Conservation (phyloP, 2,329 filamentous ascomycete species). For the Cercospora beticola region DNA sequence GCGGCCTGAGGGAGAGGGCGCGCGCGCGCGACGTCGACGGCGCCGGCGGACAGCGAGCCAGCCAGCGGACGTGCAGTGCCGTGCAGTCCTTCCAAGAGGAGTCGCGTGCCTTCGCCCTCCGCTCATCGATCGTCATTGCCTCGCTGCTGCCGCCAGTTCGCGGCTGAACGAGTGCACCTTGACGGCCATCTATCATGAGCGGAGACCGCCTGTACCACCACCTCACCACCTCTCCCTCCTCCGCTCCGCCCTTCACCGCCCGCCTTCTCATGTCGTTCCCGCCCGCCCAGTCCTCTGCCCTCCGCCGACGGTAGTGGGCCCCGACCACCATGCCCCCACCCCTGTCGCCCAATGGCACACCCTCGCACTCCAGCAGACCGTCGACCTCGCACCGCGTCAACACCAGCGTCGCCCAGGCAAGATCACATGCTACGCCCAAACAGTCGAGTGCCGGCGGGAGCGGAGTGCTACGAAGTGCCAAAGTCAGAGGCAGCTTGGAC, state of each 20-base stretch:
- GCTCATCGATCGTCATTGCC: background rate
- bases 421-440: conserved; percentile 22
- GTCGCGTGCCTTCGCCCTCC: background rate
- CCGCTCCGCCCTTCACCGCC: background rate
- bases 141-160: background rate
- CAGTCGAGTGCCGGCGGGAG: conserved; percentile 18
- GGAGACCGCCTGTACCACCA: background rate
- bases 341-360: conserved; percentile 13
- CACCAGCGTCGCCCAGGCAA: conserved; percentile 18
- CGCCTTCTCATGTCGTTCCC: conserved; percentile 13
- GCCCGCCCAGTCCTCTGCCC: conserved; percentile 2
- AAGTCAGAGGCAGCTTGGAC: conserved; percentile 30
- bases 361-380: conserved; percentile 13
- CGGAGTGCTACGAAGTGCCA: conserved; percentile 23
- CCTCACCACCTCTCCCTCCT: background rate
- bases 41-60: background rate
- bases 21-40: background rate
- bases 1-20: background rate
- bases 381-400: conserved; percentile 16
- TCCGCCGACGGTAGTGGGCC: conserved; percentile 6
- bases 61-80: background rate
- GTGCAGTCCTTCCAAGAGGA: background rate
- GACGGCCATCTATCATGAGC: background rate
- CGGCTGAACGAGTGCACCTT: background rate
- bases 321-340: conserved; percentile 15